Percentiles rank a stretch among this genome's conserved stretches.
Evolutionary conservation across 108 stramenopile species (phyloP).

Genomic region (Tribonema minus): DNA sequence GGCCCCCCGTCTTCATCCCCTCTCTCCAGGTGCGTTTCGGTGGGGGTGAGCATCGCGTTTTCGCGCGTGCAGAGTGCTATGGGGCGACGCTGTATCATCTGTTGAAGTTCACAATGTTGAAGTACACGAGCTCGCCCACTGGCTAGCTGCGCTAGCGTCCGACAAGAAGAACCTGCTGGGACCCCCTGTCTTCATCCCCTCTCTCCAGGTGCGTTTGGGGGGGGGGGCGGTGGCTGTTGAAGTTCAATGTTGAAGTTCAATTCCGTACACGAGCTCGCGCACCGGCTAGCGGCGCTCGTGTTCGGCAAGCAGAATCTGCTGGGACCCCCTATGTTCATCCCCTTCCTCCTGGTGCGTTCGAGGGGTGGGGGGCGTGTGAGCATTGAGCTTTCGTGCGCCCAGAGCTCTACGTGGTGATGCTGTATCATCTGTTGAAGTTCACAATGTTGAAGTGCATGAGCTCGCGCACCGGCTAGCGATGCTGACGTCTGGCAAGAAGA

Average conservation of each 20-base stretch:
- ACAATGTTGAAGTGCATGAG: too few species aligned
- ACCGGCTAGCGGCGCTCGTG: not conserved
- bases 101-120: too few species aligned
- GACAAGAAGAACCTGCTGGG: slow-evolving; percentile 17
- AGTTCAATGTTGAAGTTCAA: too few species aligned
- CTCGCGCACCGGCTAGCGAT: slow-evolving; percentile 8
- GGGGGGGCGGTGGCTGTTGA: too few species aligned
- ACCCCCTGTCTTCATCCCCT: slow-evolving; percentile 38
- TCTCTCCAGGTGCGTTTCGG: slow-evolving; percentile 21
- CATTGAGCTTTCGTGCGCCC: too few species aligned
- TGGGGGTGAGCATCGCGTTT: too few species aligned
- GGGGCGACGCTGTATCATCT: too few species aligned
- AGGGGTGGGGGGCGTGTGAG: too few species aligned
- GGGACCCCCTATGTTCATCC: slow-evolving; percentile 39
- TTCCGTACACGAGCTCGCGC: slow-evolving; percentile 36
- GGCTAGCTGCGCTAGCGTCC: not conserved
- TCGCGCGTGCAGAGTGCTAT: too few species aligned
- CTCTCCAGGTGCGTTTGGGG: slow-evolving; percentile 15
- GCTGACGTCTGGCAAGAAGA: slow-evolving; percentile 1
- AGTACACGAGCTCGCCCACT: slow-evolving; percentile 36
- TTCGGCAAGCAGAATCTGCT: slow-evolving; percentile 5
- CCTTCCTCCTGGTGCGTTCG: slow-evolving; percentile 18
- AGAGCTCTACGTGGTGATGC: too few species aligned
- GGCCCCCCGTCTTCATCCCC: slow-evolving; percentile 35
- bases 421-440: too few species aligned